Conservation (phyloP, 345 rosid genomes). For the Murraya paniculata region DNA sequence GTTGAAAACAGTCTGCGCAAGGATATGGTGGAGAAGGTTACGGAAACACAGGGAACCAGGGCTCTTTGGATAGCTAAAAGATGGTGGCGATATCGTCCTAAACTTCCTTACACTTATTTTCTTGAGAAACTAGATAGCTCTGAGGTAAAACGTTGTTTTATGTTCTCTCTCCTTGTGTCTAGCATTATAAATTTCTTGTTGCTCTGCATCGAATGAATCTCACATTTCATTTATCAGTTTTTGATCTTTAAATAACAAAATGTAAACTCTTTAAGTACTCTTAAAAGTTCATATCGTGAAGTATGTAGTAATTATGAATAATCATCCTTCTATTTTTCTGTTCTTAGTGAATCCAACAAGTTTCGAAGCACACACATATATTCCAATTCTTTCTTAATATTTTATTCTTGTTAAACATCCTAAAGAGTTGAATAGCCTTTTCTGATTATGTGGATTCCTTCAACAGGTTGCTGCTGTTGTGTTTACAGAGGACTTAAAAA, state of each 20-base stretch:
- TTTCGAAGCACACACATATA: not conserved
- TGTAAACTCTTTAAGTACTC: not conserved
- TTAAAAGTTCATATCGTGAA: not conserved
- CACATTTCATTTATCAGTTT: not conserved
- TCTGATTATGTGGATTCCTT: constrained; percentile 24
- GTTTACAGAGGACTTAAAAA: constrained; percentile 89
- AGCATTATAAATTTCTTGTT: constrained; percentile 8
- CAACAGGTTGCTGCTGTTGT: constrained; percentile 90
- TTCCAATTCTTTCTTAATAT: not conserved
- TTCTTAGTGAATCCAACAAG: not conserved
- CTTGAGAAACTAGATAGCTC: constrained; percentile 89
- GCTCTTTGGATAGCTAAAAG: constrained; percentile 96
- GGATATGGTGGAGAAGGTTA: constrained; percentile 61
- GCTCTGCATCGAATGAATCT: not conserved
- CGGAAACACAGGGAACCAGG: constrained; percentile 64
- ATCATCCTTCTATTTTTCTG: not conserved
- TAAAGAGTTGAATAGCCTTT: not conserved
- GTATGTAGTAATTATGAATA: not conserved
- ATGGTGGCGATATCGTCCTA: constrained; percentile 99
- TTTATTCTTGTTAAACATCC: constrained; percentile 8
- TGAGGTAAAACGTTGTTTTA: constrained; percentile 47
- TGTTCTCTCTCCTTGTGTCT: not conserved
- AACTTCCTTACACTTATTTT: constrained; percentile 85
- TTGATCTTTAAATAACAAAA: not conserved
- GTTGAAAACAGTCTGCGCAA: constrained; percentile 91